phyloP scores from a whole-genome alignment of 768 basidiomycete species.

The Paxillus ammoniavirescens region DNA sequence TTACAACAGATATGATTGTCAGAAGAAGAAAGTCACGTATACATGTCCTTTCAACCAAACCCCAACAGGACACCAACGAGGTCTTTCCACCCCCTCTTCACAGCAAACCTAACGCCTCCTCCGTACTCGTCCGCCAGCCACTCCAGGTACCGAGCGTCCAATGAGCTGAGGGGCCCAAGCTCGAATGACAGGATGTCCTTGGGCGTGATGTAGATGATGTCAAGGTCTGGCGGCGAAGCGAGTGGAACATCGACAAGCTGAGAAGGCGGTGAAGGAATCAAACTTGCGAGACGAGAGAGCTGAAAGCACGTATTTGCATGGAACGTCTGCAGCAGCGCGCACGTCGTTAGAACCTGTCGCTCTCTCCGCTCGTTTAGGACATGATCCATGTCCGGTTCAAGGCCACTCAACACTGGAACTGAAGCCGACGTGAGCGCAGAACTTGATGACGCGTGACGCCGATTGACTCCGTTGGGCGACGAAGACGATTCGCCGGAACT shows the following conservation, averaged over 20 bases:
- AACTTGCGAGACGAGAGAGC: conserved; percentile 40
- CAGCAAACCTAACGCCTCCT: conserved; percentile 37
- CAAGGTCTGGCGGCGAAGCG: conserved; percentile 12
- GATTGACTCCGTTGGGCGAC: conserved; percentile 30
- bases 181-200: conserved; percentile 68
- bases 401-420: conserved; percentile 29
- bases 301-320: conserved; percentile 64
- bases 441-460: conserved; percentile 33
- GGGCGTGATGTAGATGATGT: conserved; percentile 49
- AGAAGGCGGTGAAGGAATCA: conserved; percentile 18
- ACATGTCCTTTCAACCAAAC: conserved; percentile 27
- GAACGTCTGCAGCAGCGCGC: conserved; percentile 65
- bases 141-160: conserved; percentile 74
- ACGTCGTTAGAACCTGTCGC: conserved; percentile 43
- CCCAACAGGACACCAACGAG: conserved; percentile 44
- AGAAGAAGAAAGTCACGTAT: too few relatives aligned
- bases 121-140: conserved; percentile 74
- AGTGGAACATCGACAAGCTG: background rate
- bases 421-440: conserved; percentile 18
- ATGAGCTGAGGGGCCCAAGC: conserved; percentile 67
- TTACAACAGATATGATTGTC: too few relatives aligned
- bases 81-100: conserved; percentile 48
- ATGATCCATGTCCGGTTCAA: conserved; percentile 9
- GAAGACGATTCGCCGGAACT: conserved; percentile 40
- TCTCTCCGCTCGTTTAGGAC: conserved; percentile 28